These are phyloP conservation scores for Epichloe scottii DNA, from an alignment of 2,329 filamentous ascomycete genomes.

Conservation along the genomic window DNA sequence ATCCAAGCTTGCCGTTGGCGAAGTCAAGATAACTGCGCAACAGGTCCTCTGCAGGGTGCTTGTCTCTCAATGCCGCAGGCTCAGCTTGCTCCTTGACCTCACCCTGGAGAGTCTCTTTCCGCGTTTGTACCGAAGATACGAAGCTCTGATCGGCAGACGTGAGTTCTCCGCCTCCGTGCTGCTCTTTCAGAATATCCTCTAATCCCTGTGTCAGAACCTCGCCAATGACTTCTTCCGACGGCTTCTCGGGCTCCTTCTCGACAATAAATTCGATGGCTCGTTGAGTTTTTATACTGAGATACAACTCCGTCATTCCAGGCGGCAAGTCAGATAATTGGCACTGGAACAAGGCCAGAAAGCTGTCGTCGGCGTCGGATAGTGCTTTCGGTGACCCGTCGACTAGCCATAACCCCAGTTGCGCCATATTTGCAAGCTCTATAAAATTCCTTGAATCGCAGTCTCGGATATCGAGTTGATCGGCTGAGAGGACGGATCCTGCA, in stretches of 20 bases:
- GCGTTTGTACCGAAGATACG: conserved; percentile 19
- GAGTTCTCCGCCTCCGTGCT: conserved; percentile 19
- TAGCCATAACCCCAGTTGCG: conserved; percentile 30
- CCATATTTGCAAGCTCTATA: conserved; percentile 36
- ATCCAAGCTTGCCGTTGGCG: conserved; percentile 20
- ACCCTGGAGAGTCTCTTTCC: conserved; percentile 20
- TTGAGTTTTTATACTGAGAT: conserved; percentile 35
- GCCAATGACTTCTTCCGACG: conserved; percentile 38
- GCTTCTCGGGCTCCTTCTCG: conserved; percentile 34
- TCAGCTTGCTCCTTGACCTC: conserved; percentile 14
- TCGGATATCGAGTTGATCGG: conserved; percentile 21
- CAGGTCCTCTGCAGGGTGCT: conserved; percentile 28
- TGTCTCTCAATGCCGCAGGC: conserved; percentile 21
- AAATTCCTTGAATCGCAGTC: conserved; percentile 21
- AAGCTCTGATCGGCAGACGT: conserved; percentile 24
- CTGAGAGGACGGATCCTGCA: conserved; percentile 19
- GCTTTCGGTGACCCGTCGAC: conserved; percentile 25
- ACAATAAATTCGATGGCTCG: conserved; percentile 41
- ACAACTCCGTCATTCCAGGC: conserved; percentile 28
- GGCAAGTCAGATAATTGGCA: conserved; percentile 32
- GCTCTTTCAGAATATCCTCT: conserved; percentile 30
- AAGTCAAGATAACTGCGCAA: conserved; percentile 22
- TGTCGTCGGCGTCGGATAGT: conserved; percentile 29
- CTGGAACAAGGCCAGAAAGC: conserved; percentile 32
- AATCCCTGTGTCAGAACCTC: conserved; percentile 45